phyloP scores from a whole-genome alignment of 371 early-diverging fungal species.

The Mucor saturninus region DNA sequence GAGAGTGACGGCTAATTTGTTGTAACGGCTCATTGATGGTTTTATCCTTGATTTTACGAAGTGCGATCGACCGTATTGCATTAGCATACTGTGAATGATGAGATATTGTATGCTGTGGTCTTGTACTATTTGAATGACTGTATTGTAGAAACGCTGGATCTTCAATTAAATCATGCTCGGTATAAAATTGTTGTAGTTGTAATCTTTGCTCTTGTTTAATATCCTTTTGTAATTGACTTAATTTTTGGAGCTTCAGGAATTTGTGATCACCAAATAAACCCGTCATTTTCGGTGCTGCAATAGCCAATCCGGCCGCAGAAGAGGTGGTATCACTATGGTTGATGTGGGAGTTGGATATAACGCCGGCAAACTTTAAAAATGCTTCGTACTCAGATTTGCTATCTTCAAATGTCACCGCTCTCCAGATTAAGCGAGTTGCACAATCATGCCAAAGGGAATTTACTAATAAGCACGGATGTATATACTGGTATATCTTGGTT shows the following conservation, averaged over 20 bases:
- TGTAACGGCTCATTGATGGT: slow-evolving; percentile 37
- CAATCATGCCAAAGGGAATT: slow-evolving; percentile 39
- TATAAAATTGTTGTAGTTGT: slow-evolving; percentile 3
- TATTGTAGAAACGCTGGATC: slow-evolving; percentile 8
- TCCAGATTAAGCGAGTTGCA: slow-evolving; percentile 35
- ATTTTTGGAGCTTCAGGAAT: background rate
- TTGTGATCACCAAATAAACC: background rate
- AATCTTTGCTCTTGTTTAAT: background rate
- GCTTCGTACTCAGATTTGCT: slow-evolving; percentile 27
- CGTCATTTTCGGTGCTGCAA: slow-evolving; percentile 17
- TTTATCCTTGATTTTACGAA: slow-evolving; percentile 49
- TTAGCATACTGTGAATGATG: slow-evolving; percentile 28
- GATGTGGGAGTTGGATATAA: slow-evolving; percentile 3
- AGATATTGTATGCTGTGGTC: background rate
- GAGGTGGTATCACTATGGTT: background rate
- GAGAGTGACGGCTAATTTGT: slow-evolving; percentile 24
- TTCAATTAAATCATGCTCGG: slow-evolving; percentile 8
- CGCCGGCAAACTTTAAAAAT: slow-evolving; percentile 25
- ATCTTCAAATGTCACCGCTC: slow-evolving; percentile 36
- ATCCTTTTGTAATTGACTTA: background rate
- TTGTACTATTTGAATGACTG: slow-evolving; percentile 2
- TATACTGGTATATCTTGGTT: slow-evolving; percentile 16
- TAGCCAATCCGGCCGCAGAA: slow-evolving; percentile 15
- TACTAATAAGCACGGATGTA: slow-evolving; percentile 32
- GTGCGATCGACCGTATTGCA: slow-evolving; percentile 35